These are phyloP conservation scores for Cryptosporidium ryanae DNA, from an alignment of 169 alveolate species.

Conservation along the genomic window DNA sequence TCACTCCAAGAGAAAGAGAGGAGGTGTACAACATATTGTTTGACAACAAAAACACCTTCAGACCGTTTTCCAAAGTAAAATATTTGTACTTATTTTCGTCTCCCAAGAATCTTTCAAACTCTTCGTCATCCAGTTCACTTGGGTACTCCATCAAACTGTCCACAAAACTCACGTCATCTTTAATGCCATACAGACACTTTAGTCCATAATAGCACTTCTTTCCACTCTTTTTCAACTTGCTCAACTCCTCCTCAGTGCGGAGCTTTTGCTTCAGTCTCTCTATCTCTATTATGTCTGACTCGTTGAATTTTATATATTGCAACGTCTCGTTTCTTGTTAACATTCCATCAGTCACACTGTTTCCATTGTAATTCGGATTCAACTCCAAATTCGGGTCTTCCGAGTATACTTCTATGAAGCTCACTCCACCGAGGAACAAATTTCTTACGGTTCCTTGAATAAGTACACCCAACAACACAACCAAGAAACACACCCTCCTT, in stretches of 20 bases:
- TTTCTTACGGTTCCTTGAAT: too few species aligned
- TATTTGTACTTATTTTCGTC: constrained; percentile 28
- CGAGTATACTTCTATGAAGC: constrained; percentile 20
- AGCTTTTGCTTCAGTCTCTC: constrained; percentile 11
- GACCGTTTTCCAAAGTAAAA: constrained; percentile 16
- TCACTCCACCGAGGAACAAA: background rate
- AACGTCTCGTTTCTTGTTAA: background rate
- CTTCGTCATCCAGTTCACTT: background rate
- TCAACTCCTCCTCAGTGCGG: constrained; percentile 13
- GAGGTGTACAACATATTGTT: constrained; percentile 25
- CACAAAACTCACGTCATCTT: too few species aligned
- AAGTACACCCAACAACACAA: too few species aligned
- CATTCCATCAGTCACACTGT: background rate
- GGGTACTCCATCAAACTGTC: background rate
- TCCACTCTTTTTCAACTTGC: constrained; percentile 34
- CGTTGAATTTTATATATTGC: constrained; percentile 22
- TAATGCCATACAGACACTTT: constrained; percentile 20
- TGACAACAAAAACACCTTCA: constrained; percentile 33
- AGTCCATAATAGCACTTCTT: constrained; percentile 29
- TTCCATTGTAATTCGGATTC: background rate
- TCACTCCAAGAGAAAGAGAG: constrained; percentile 40
- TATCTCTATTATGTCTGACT: constrained; percentile 5
- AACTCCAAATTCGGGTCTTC: constrained; percentile 7
- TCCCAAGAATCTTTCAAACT: constrained; percentile 10
- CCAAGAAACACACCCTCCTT: too few species aligned